phyloP scores from a whole-genome alignment of 2,329 filamentous ascomycete genomes.

The Leptographium radiaticola region DNA sequence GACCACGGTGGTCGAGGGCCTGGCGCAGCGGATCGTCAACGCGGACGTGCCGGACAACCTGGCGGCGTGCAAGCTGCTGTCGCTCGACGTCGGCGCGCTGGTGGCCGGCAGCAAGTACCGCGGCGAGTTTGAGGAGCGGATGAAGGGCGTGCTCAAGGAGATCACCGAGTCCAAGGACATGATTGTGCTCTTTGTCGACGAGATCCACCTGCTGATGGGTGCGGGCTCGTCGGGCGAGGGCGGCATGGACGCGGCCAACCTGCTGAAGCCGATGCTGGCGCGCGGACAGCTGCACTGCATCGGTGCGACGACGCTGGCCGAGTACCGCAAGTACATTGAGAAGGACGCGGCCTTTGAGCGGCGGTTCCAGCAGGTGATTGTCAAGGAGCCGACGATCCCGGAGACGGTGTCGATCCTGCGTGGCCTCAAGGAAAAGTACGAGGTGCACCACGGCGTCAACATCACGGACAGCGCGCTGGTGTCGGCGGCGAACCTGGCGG shows the following conservation, averaged over 20 bases:
- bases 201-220: slow-evolving; percentile 97
- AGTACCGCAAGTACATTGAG: slow-evolving; percentile 98
- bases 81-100: slow-evolving; percentile 85
- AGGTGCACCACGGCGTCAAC: slow-evolving; percentile 94
- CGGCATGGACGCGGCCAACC: slow-evolving; percentile 96
- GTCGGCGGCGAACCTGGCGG: slow-evolving; percentile 77
- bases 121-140: slow-evolving; percentile 96
- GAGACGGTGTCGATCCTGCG: slow-evolving; percentile 98
- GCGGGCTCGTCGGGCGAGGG: slow-evolving; percentile 89
- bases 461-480: slow-evolving; percentile 93
- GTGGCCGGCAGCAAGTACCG: slow-evolving; percentile 97
- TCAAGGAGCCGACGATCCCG: slow-evolving; percentile 79
- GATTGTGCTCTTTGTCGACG: slow-evolving; percentile 96
- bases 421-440: slow-evolving; percentile 94
- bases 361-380: slow-evolving; percentile 94
- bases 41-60: slow-evolving; percentile 92
- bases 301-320: slow-evolving; percentile 84
- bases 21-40: slow-evolving; percentile 92
- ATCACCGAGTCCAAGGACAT: slow-evolving; percentile 90
- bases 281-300: slow-evolving; percentile 96
- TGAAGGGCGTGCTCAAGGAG: slow-evolving; percentile 98
- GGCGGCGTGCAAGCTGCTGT: slow-evolving; percentile 84
- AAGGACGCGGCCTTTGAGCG: slow-evolving; percentile 97
- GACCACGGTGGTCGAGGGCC: slow-evolving; percentile 92
- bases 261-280: slow-evolving; percentile 96